phyloP scores from a whole-genome alignment of 2,329 filamentous ascomycete genomes.

The Dothistroma septosporum region DNA sequence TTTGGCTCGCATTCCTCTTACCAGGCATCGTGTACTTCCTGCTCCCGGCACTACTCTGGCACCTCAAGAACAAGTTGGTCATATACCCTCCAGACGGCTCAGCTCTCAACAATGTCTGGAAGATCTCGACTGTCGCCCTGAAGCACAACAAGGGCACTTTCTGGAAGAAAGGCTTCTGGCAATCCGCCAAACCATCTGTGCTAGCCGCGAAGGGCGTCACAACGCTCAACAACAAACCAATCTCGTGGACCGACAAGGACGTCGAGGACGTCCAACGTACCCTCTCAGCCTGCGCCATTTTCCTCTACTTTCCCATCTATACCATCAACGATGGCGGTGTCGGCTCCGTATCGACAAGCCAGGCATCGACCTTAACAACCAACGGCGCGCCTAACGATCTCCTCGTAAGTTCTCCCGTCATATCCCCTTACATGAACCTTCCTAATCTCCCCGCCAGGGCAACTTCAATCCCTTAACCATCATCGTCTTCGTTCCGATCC shows the following conservation, averaged over 20 bases:
- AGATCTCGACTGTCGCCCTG: slow-evolving; percentile 21
- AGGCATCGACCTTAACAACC: slow-evolving; percentile 24
- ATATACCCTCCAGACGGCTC: slow-evolving; percentile 25
- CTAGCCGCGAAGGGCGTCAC: slow-evolving; percentile 21
- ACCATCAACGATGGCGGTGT: slow-evolving; percentile 31
- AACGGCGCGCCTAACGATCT: slow-evolving; percentile 44
- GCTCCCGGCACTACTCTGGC: slow-evolving; percentile 27
- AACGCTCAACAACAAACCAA: slow-evolving; percentile 15
- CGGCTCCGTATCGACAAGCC: slow-evolving; percentile 19
- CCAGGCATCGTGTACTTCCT: slow-evolving; percentile 60
- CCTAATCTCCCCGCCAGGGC: slow-evolving; percentile 18
- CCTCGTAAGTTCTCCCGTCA: slow-evolving; percentile 22
- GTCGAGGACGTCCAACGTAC: slow-evolving; percentile 66
- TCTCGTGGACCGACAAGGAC: slow-evolving; percentile 62
- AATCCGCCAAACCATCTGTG: slow-evolving; percentile 23
- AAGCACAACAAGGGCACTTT: slow-evolving; percentile 23
- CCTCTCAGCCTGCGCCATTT: slow-evolving; percentile 63
- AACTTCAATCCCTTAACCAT: slow-evolving; percentile 46
- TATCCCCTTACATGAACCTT: background rate
- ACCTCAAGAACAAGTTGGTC: slow-evolving; percentile 19
- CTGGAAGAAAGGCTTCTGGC: slow-evolving; percentile 25
- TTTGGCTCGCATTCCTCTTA: slow-evolving; percentile 60
- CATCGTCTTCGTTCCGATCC: slow-evolving; percentile 41
- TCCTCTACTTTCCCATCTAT: slow-evolving; percentile 48
- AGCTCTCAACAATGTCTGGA: slow-evolving; percentile 22